A percentile compares a stretch with the other conserved stretches of the same genome.
Conservation (phyloP, 495 filamentous ascomycete species). For the Penicillium daleae region DNA sequence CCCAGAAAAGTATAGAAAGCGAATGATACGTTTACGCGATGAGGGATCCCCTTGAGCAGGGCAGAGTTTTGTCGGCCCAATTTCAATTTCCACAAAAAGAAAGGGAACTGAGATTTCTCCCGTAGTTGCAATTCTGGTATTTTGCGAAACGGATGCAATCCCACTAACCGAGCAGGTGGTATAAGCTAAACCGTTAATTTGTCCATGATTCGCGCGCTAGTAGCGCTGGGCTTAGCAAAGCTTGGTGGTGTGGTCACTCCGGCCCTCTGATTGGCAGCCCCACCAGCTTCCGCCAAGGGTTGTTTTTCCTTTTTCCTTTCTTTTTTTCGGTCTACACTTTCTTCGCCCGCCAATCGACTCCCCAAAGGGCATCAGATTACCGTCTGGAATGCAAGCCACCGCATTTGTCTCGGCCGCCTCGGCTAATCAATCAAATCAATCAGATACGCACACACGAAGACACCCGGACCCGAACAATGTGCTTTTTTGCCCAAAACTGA, state of each 20-base stretch:
- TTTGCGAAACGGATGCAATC: not conserved
- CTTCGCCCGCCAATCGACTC: slow-evolving; percentile 5
- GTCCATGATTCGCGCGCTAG: not conserved
- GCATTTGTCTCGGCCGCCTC: slow-evolving; percentile 1
- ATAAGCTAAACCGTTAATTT: slow-evolving; percentile 1
- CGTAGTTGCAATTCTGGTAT: not conserved
- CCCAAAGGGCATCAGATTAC: slow-evolving; percentile 16
- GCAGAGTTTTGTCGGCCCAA: too few species aligned
- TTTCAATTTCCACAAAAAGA: not conserved
- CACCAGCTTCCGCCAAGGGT: not conserved
- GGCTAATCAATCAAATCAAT: slow-evolving; percentile 21
- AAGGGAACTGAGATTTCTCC: too few species aligned
- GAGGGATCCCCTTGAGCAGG: too few species aligned
- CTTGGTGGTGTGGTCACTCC: slow-evolving; percentile 10
- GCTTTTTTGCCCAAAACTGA: not conserved
- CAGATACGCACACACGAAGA: slow-evolving; percentile 1
- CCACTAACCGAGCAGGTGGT: slow-evolving; percentile 1
- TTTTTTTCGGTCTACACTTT: not conserved
- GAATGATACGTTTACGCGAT: too few species aligned
- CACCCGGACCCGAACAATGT: not conserved
- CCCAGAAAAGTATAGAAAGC: slow-evolving; percentile 4
- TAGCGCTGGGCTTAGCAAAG: slow-evolving; percentile 23
- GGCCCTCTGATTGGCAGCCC: not conserved
- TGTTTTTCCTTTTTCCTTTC: not conserved
- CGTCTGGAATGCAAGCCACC: slow-evolving; percentile 11